A percentile compares a stretch with the other conserved stretches of the same genome.
phyloP scores from a whole-genome alignment of 768 basidiomycete genomes.

The Xerocomellus chrysenteron region DNA sequence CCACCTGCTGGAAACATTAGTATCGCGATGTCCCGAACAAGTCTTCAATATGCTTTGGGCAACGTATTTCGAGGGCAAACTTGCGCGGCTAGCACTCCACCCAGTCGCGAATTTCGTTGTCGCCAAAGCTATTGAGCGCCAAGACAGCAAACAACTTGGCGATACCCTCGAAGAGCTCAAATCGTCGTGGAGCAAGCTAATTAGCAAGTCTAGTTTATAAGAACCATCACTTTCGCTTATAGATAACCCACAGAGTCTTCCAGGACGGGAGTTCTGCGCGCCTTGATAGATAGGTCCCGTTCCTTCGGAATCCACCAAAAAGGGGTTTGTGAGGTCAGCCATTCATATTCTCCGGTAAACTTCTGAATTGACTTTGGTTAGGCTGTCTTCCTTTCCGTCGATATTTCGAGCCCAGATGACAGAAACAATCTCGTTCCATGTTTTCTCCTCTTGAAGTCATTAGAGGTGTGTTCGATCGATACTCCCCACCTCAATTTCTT shows the following conservation, averaged over 20 bases:
- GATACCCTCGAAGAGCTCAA: slow-evolving; percentile 60
- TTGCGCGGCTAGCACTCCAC: slow-evolving; percentile 73
- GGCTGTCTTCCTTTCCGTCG: slow-evolving; percentile 63
- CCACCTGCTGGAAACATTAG: slow-evolving; percentile 82
- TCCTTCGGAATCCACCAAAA: slow-evolving; percentile 45
- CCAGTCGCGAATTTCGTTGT: slow-evolving; percentile 95
- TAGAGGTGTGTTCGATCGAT: slow-evolving; percentile 41
- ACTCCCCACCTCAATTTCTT: not conserved
- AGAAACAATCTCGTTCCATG: slow-evolving; percentile 62
- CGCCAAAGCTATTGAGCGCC: slow-evolving; percentile 70
- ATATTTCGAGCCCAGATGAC: slow-evolving; percentile 49
- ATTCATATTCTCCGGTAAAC: not conserved
- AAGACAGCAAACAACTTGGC: slow-evolving; percentile 54
- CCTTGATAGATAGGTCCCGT: slow-evolving; percentile 67
- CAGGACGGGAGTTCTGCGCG: slow-evolving; percentile 76
- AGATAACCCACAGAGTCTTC: slow-evolving; percentile 47
- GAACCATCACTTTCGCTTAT: slow-evolving; percentile 2
- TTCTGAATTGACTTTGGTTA: slow-evolving; percentile 30
- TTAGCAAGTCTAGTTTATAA: slow-evolving; percentile 51
- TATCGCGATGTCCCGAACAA: slow-evolving; percentile 55
- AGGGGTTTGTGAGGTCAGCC: slow-evolving; percentile 56
- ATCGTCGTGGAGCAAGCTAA: slow-evolving; percentile 56
- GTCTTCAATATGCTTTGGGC: slow-evolving; percentile 73
- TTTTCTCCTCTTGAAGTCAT: slow-evolving; percentile 52
- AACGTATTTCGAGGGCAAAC: slow-evolving; percentile 72